These are phyloP conservation scores for Aphanocladium album DNA, from an alignment of 2,329 filamentous ascomycete species.

Conservation along the genomic window DNA sequence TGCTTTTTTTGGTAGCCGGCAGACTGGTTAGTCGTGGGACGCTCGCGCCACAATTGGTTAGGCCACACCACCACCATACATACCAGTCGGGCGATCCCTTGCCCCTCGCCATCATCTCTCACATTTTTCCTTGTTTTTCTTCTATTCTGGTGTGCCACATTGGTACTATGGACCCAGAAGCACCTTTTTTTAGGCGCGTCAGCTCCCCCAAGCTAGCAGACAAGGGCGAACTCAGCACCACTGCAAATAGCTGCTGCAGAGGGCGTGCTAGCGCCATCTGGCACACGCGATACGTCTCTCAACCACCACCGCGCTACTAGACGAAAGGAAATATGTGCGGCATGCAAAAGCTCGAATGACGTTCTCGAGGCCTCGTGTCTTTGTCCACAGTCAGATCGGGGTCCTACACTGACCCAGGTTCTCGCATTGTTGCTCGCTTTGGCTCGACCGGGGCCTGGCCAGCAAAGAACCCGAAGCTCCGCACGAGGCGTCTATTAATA, in stretches of 20 bases:
- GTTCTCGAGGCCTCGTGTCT: neutral
- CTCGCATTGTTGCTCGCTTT: neutral
- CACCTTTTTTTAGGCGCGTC: neutral
- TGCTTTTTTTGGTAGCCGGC: constrained; percentile 7
- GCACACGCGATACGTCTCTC: neutral
- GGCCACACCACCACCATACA: constrained; percentile 15
- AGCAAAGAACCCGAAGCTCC: constrained; percentile 3
- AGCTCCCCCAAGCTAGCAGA: neutral
- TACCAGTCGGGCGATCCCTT: constrained; percentile 18
- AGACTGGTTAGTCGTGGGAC: constrained; percentile 2
- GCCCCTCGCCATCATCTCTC: constrained; percentile 17
- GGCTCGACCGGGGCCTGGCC: neutral
- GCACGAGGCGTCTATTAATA: constrained; percentile 7
- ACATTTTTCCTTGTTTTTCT: constrained; percentile 14
- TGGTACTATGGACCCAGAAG: neutral
- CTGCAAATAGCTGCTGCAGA: neutral
- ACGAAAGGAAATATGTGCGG: neutral
- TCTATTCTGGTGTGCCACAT: constrained; percentile 6
- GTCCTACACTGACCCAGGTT: neutral
- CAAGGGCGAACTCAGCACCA: neutral
- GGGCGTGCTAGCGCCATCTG: neutral
- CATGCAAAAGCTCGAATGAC: neutral
- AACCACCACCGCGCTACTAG: neutral
- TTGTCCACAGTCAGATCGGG: neutral
- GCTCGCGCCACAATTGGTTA: constrained; percentile 1